These are phyloP conservation scores for Pyrenochaeta sp. DNA, from an alignment of 2,329 filamentous ascomycete species.

Conservation along the genomic window DNA sequence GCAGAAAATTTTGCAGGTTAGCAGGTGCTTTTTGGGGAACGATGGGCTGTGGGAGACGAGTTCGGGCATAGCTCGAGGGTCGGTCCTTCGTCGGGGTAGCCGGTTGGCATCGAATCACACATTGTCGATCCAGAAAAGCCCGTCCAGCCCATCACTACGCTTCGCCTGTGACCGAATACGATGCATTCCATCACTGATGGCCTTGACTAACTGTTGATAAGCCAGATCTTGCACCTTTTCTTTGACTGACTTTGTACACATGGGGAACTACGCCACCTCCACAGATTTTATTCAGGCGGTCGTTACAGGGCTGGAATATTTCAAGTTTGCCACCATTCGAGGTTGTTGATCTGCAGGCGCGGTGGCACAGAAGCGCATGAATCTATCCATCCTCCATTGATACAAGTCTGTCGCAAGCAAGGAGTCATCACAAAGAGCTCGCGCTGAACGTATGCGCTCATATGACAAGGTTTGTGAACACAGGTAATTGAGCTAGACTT, in stretches of 20 bases:
- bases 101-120: constrained; percentile 19
- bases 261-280: background rate
- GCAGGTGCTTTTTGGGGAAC: constrained; percentile 17
- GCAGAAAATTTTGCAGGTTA: constrained; percentile 38
- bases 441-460: no score
- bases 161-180: constrained; percentile 22
- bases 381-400: no score
- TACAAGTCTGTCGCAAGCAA: no score
- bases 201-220: constrained; percentile 24
- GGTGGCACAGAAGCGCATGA: no score
- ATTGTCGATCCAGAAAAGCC: constrained; percentile 8
- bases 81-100: constrained; percentile 35
- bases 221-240: background rate
- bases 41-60: constrained; percentile 21
- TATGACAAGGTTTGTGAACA: no score
- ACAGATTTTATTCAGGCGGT: background rate
- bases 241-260: background rate
- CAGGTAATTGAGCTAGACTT: no score
- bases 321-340: no score
- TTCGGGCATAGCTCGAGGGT: constrained; percentile 28
- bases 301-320: no score
- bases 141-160: constrained; percentile 11
- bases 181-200: constrained; percentile 16
- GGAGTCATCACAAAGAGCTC: no score
- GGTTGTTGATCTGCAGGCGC: no score